Evolutionary conservation across 352 stramenopile genomes (phyloP), one percentile per base, ranked within the genome.

Genomic region (Phytopythium helicoides): DNA sequence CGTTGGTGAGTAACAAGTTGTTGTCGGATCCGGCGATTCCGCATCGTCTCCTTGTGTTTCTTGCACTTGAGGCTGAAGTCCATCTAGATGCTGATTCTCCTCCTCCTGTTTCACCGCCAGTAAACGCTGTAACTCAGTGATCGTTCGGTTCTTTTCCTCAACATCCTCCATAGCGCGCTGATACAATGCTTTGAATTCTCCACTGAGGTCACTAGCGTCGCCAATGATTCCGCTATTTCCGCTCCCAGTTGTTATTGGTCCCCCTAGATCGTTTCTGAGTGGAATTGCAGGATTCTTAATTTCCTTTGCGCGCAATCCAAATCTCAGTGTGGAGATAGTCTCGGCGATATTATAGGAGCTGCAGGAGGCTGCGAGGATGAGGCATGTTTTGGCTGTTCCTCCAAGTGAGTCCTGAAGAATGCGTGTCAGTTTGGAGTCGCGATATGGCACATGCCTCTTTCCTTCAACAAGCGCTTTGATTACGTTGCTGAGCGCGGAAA

Each of bases 331-430:
- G 7, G 79, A 90, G 22, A 92, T 89, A 6, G 81, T 92, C 52
- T 92, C 81, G 0, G 76, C 18, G 67, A 90, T 84, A 58, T 92
- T 89, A 60, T 86, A 90, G 25, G 77, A 87, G 54, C 75, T 87
- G 46, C 76, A 87, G 5, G 81, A 90, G 8, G 98, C 75, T 6
- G 96, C 97, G 1, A 97, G 89, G 55, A 99, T 97, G 51, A 99
- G 86, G 49, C 92, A 97, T 16, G 95, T 98, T 65, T 98, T 98
- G 47, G 91, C 95, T 28, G 78, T 78, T 5, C 94, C 94, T 21
- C 94, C 92, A 0, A 98, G 71, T 22, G 81, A 94, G 59, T 98
- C 92, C 64, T 94, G 81, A 6, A 95, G 52, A 16, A 95, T 54
- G n/a, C 79, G 62, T 16, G 86, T 95, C 44, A 95, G 78, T 60